Evolutionary conservation across 2,329 filamentous ascomycete genomes (phyloP), one percentile per base, ranked within the genome.

Genomic region (Clonostachys rhizophaga): DNA sequence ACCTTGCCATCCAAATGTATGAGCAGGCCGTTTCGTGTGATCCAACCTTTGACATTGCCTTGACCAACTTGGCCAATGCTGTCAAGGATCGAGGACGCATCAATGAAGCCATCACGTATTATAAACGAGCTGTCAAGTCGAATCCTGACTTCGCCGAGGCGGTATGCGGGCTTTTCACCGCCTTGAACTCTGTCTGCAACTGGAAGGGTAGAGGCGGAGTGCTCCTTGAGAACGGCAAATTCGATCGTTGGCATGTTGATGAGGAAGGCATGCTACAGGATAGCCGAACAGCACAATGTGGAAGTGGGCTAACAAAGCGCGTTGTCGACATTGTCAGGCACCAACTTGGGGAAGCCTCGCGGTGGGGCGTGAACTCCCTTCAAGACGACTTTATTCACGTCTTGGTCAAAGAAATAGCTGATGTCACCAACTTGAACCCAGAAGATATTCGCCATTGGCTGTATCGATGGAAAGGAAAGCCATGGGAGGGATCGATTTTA

Each of bases 71-170:
- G 18, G 94, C 94, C 47, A 99, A 99, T 63, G 94, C 94, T 9
- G 91, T 99, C 54, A 99, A 99, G 65, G 94, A 99, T 63, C 90
- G 95, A 56, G 94, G 94, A 3, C 83, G 89, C 40, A 89, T 97
- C 54, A 87, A 84, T 48, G 94, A 99, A 62, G 94, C 94, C 2
- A 97, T 99, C 50, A 71, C 74, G 24, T 97, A 95, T 64, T 99
- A 99, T 70, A 89, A 83, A 58, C 83, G 91, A 53, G 94, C 94
- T 37, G 92, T 99, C 10, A 78, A 79, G 34, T 84, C 91, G n/a
- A 99, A 94, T 56, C 92, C 94, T 0, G 87, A 95, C 34, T 99
- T 99, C 68, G 90, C 94, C 2, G 94, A 99, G 68, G 94, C 94
- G 7, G 92, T 99, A 1, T 99, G 94, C 64, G 94, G 94, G 8